These are phyloP conservation scores for Emergomyces pasteurianus DNA, from an alignment of 2,329 filamentous ascomycete genomes.

Conservation along the genomic window DNA sequence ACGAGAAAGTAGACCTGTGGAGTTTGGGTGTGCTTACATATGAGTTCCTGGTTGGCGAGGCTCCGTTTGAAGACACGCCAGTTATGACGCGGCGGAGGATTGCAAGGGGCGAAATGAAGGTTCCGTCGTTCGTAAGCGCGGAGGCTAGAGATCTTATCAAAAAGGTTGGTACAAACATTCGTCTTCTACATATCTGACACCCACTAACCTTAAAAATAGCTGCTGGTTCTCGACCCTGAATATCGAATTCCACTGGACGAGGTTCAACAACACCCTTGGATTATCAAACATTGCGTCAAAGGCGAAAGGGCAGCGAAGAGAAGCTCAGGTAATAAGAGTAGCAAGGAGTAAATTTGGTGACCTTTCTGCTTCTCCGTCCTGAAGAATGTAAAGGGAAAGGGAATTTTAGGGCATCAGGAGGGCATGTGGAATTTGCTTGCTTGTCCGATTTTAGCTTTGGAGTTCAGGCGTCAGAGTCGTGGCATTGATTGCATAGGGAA, in stretches of 20 bases:
- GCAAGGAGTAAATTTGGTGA: background rate
- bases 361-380: background rate
- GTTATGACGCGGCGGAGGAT: slow-evolving; percentile 92
- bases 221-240: slow-evolving; percentile 84
- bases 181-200: slow-evolving; percentile 11
- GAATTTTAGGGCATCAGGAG: background rate
- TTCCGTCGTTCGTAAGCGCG: slow-evolving; percentile 78
- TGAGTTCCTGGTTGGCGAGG: slow-evolving; percentile 91
- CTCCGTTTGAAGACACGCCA: slow-evolving; percentile 90
- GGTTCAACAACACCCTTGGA: slow-evolving; percentile 87
- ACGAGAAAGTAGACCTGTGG: slow-evolving; percentile 94
- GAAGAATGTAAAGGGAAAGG: background rate
- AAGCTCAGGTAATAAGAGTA: slow-evolving; percentile 24
- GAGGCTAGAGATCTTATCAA: slow-evolving; percentile 91
- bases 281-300: slow-evolving; percentile 78
- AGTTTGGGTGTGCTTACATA: slow-evolving; percentile 89
- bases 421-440: background rate
- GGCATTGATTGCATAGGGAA: background rate
- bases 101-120: slow-evolving; percentile 76
- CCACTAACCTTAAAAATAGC: slow-evolving; percentile 34
- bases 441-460: background rate
- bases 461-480: background rate
- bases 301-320: slow-evolving; percentile 35
- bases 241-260: slow-evolving; percentile 85
- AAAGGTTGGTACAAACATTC: slow-evolving; percentile 47